Evolutionary conservation across 176 grass and related monocot genomes (phyloP).

Genomic region (Neostapfia colusana): DNA sequence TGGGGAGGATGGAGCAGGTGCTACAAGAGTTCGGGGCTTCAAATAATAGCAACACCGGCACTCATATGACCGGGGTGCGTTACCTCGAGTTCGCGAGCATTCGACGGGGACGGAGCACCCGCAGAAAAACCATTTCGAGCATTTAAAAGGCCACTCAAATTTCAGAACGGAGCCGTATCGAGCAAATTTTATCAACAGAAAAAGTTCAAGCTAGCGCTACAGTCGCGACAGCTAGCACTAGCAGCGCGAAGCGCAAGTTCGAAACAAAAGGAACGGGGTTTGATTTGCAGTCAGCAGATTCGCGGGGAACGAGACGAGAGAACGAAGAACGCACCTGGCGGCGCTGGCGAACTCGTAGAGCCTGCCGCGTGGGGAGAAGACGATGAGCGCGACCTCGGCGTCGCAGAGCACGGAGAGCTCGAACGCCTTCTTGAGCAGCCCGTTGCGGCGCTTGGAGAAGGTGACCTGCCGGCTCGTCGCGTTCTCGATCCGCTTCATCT

Average conservation of each 20-base stretch:
- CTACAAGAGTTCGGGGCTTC: constrained; percentile 43
- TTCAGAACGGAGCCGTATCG: background rate
- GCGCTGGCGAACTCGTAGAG: constrained; percentile 84
- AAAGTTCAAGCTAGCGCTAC: background rate
- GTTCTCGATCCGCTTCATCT: constrained; percentile 70
- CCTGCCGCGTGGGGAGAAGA: constrained; percentile 84
- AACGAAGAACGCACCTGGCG: constrained; percentile 27
- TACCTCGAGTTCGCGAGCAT: background rate
- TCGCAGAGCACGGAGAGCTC: constrained; percentile 97
- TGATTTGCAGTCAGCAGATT: background rate
- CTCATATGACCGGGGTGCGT: background rate
- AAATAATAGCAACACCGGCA: constrained; percentile 23
- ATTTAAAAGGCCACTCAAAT: too few species aligned
- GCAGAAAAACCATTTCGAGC: background rate
- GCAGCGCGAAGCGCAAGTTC: background rate
- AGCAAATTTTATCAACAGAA: background rate
- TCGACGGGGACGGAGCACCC: background rate
- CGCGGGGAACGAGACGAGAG: background rate
- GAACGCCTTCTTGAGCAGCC: constrained; percentile 90
- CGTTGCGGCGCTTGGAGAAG: constrained; percentile 87
- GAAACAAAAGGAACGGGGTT: background rate
- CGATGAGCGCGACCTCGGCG: constrained; percentile 84
- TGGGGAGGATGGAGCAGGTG: constrained; percentile 9
- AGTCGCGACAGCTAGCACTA: background rate
- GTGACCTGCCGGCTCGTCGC: constrained; percentile 84